These are phyloP conservation scores for Geotrichum ghanense DNA, from an alignment of 805 yeast species.

Conservation along the genomic window DNA sequence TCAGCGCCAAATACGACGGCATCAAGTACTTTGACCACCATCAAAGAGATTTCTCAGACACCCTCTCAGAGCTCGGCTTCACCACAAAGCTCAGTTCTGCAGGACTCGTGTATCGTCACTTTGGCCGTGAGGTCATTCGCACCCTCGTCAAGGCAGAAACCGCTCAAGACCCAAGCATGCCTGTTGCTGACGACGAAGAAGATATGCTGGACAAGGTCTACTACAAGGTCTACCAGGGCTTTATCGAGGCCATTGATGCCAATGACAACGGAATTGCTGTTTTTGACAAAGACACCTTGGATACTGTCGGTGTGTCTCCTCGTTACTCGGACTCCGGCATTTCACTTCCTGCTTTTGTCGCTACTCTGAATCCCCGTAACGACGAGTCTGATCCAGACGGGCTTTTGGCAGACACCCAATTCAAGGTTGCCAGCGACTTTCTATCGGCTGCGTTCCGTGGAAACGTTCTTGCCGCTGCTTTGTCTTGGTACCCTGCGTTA, in stretches of 20 bases:
- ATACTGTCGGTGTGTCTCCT: constrained; percentile 34
- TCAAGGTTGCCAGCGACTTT: constrained; percentile 57
- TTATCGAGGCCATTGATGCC: constrained; percentile 88
- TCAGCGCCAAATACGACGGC: constrained; percentile 82
- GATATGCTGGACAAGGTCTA: constrained; percentile 53
- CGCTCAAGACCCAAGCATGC: background rate
- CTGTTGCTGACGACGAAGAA: constrained; percentile 5
- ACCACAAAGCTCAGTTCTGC: constrained; percentile 85
- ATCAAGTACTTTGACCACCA: constrained; percentile 88
- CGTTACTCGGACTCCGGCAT: constrained; percentile 63
- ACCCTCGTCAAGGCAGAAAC: constrained; percentile 24
- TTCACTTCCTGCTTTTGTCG: constrained; percentile 65
- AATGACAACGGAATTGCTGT: constrained; percentile 87
- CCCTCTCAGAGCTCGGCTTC: constrained; percentile 45
- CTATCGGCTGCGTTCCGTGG: constrained; percentile 76
- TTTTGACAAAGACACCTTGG: constrained; percentile 32
- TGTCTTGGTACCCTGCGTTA: constrained; percentile 88
- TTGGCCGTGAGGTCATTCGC: constrained; percentile 31
- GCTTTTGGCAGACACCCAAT: constrained; percentile 48
- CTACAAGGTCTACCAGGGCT: constrained; percentile 69
- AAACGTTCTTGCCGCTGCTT: constrained; percentile 58
- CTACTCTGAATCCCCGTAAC: constrained; percentile 81
- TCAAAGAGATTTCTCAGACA: constrained; percentile 79
- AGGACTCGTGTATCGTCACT: constrained; percentile 73
- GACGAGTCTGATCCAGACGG: constrained; percentile 41